Base-by-base conservation (phyloP, 768 basidiomycete genomes). In the Russula compacta region DNA sequence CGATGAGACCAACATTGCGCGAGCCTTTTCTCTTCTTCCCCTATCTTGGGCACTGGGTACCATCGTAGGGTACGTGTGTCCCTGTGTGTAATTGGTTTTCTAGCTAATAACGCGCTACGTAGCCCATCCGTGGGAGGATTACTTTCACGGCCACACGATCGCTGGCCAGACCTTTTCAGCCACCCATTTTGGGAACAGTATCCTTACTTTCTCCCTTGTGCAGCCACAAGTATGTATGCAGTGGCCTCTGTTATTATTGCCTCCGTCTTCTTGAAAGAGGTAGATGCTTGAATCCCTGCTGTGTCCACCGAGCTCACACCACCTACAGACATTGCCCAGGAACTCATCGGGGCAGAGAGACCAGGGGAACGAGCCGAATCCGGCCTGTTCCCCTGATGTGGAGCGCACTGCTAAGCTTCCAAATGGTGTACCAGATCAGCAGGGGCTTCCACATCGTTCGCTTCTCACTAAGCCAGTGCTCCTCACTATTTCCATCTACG, bases 1-100 rank as follows among this genome's bases (percentile, higher is more conserved):
- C 0, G 84, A 86, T 65, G 71, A 77, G 0, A 79, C 81, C 0
- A 86, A 86, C 66, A 75, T 78, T 49, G 75, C 79, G 10, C 71
- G 73, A 52, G 79, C 69, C 0, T 73, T 76, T 35, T 66, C 73
- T 4, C 58, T 72, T 12, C 53, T 77, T n/a, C 75, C 77, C 6
- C 59, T 77, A 0, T 65, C 71, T 29, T 61, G 64, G 60, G 60
- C 56, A 6, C 33, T 58, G 6, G 64, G 64, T 17, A 39, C 38
- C n/a, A 53, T 51, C 7, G 52, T 55, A 51, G 58, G 48, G 50
- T 58, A 10, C 40, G 56, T 36, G 7, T 5, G 24, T 48, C 24
- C 24, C n/a, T 48, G 24, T 48, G 10, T 6, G 10, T 39, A 7
- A 6, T 17, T 43, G 15, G 24, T 6, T 2, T 24, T 17, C 35